Base-by-base conservation (phyloP, 129 eudicot species). In the Gnaphalium uliginosum region DNA sequence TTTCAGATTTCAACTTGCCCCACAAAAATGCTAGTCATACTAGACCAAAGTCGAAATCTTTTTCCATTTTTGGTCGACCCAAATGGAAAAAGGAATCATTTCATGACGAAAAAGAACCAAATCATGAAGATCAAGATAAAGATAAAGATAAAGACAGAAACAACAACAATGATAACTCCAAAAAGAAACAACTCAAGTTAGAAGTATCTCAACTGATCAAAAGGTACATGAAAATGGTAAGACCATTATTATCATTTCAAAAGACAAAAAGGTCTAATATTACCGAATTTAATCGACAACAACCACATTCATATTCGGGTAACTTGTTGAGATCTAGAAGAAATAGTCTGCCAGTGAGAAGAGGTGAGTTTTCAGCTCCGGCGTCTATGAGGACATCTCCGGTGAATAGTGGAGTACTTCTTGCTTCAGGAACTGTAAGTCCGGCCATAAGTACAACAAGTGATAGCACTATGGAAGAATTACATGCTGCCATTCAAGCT, bases 401-500 rank as follows among this genome's bases (percentile, higher is more conserved):
- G 39, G 81, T 88, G 3, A 90, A 93, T 43, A 90, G 98, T 51
- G 98, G 96, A 39, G 83, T 75, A 35, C 83, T 93, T 54, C 79
- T 81, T 48, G 86, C 95, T 3, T 83, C 81, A 33, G 78, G 86
- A 37, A 76, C 79, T 0, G 74, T 66, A 4, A 72, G 81, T 8
- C 77, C 80, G 6, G 72, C 92, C 10, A 79, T 25, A 74, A 67
- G 82, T 5, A 79, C 74, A 65, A 79, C 80, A 1, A 88, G 89
- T 81, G 96, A 93, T 60, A 90, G 96, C 68, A 85, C 96, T 59
- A 93, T 93, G 96, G 98, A 93, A 69, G 98, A 93, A 54, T 68
- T 93, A 56, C 96, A 93, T 69, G 89, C 96, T 66, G 96, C 98
- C 10, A 93, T 93, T 85, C 96, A 90, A 83, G 96, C 98, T 78